Conservation (phyloP, 805 yeast genomes). For the Kazachstania psychrophila region DNA sequence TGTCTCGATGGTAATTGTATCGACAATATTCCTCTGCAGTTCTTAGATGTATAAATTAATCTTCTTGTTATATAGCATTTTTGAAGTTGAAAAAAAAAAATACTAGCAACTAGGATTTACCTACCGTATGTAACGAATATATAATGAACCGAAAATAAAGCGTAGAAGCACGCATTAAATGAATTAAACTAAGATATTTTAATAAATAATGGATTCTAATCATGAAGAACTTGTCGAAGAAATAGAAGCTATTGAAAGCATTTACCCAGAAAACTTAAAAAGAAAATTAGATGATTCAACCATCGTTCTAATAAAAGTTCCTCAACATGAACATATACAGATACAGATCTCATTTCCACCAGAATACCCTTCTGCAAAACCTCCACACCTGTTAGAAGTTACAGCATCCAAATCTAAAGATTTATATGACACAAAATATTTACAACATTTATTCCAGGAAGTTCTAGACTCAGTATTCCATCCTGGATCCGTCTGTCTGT, state of each 20-base stretch:
- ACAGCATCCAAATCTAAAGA: constrained; percentile 14
- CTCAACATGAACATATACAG: constrained; percentile 51
- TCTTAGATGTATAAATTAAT: too few relatives aligned
- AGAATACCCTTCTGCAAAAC: constrained; percentile 51
- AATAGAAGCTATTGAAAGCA: constrained; percentile 74
- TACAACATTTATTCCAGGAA: constrained; percentile 40
- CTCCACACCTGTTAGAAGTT: constrained; percentile 59
- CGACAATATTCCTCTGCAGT: too few relatives aligned
- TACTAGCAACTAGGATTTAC: too few relatives aligned
- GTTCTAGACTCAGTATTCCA: constrained; percentile 45
- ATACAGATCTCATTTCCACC: constrained; percentile 67
- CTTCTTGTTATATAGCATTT: too few relatives aligned
- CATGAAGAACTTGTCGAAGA: constrained; percentile 44
- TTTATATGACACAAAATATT: constrained; percentile 37
- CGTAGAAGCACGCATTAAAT: too few relatives aligned
- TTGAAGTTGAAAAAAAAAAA: too few relatives aligned
- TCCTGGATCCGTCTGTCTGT: constrained; percentile 62
- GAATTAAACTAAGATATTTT: too few relatives aligned
- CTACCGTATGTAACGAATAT: too few relatives aligned
- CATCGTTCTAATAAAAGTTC: constrained; percentile 40
- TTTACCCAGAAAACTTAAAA: constrained; percentile 58
- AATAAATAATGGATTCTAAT: constrained; percentile 6
- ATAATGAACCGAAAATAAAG: too few relatives aligned
- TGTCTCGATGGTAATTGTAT: too few relatives aligned
- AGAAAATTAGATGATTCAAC: constrained; percentile 28